phyloP scores from a whole-genome alignment of 192 early-diverging fungal species.

The Coemansia sp. region DNA sequence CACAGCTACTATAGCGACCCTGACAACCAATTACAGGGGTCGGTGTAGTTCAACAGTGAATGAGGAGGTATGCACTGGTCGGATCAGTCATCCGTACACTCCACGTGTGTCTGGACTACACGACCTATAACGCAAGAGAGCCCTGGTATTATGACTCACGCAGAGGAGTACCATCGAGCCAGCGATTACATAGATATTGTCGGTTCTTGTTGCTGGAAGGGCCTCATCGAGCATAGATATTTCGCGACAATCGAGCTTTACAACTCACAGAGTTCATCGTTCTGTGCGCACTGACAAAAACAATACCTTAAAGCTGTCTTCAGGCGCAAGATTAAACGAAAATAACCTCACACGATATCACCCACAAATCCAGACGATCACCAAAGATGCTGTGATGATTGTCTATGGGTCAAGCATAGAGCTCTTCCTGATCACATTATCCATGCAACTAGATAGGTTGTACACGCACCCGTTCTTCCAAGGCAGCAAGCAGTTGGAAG shows the following conservation, averaged over 20 bases:
- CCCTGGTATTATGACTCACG: slow-evolving; percentile 10
- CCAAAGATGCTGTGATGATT: slow-evolving; percentile 19
- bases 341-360: slow-evolving; percentile 6
- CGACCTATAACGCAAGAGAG: background rate
- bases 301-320: background rate
- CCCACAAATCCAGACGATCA: slow-evolving; percentile 7
- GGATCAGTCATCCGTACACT: slow-evolving; percentile 50
- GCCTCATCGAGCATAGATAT: slow-evolving; percentile 59
- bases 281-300: slow-evolving; percentile 15
- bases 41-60: slow-evolving; percentile 36
- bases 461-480: slow-evolving; percentile 62
- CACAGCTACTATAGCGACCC: slow-evolving; percentile 18
- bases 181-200: slow-evolving; percentile 20
- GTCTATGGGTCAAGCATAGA: slow-evolving; percentile 26
- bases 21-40: slow-evolving; percentile 9
- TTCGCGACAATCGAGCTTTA: slow-evolving; percentile 42
- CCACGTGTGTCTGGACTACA: slow-evolving; percentile 48
- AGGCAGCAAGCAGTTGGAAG: slow-evolving; percentile 3
- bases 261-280: slow-evolving; percentile 40
- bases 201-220: slow-evolving; percentile 57
- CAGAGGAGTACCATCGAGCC: slow-evolving; percentile 35
- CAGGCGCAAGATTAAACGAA: background rate
- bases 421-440: slow-evolving; percentile 57
- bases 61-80: slow-evolving; percentile 22
- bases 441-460: slow-evolving; percentile 67